Percentiles rank a stretch among this genome's conserved stretches.
phyloP scores from a whole-genome alignment of 163 green algal genomes.

The Botryococcus braunii region DNA sequence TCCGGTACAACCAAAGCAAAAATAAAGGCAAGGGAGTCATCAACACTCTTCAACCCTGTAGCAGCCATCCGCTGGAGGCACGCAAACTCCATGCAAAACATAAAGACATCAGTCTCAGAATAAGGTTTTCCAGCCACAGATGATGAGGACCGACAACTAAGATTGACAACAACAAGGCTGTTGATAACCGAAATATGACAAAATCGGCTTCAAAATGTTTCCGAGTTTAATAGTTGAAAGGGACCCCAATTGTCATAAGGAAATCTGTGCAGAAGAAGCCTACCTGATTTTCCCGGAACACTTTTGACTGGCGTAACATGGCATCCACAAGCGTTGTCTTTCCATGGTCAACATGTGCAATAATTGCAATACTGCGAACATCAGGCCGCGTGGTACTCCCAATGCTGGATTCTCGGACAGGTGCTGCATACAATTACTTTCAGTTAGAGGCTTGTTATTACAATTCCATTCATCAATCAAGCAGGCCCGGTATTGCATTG shows the following conservation, averaged over 20 bases:
- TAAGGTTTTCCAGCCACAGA: too few relatives aligned
- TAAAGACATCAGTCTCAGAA: too few relatives aligned
- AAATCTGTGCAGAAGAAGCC: slow-evolving; percentile 6
- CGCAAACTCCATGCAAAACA: background rate
- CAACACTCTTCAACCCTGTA: too few relatives aligned
- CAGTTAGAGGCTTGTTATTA: background rate
- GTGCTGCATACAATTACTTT: background rate
- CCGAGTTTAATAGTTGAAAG: background rate
- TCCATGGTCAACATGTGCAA: slow-evolving; percentile 87
- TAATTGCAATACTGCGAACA: slow-evolving; percentile 98
- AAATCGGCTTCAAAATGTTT: too few relatives aligned
- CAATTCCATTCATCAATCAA: background rate
- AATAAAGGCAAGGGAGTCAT: too few relatives aligned
- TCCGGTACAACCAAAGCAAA: too few relatives aligned
- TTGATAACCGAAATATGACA: too few relatives aligned
- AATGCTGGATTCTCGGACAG: too few relatives aligned
- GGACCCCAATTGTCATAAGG: background rate
- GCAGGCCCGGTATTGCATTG: background rate
- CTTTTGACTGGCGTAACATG: slow-evolving; percentile 93
- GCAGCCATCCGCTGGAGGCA: background rate
- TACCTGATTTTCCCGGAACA: slow-evolving; percentile 80
- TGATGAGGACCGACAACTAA: too few relatives aligned
- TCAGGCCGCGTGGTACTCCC: slow-evolving; percentile 27
- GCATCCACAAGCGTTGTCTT: slow-evolving; percentile 96
- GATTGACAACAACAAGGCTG: too few relatives aligned